Conservation (phyloP, 2,329 filamentous ascomycete genomes). For the Harringtonia aguacate region DNA sequence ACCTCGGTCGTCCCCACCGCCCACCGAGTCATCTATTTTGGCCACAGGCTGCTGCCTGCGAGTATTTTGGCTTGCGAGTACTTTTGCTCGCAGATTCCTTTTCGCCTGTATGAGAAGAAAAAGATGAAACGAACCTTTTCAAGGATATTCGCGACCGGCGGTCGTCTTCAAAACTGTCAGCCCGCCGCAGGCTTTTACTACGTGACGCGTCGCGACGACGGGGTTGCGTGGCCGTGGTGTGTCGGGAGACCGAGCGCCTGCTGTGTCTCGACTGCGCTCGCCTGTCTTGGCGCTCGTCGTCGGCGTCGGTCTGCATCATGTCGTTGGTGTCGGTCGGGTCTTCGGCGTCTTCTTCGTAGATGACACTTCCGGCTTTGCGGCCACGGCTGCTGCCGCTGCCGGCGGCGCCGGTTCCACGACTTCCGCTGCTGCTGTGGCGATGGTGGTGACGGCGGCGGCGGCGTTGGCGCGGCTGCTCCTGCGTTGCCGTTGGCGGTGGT, state of each 20-base stretch:
- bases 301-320: slow-evolving; percentile 4
- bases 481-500: not conserved
- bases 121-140: slow-evolving; percentile 6
- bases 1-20: too few relatives aligned
- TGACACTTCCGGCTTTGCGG: slow-evolving; percentile 3
- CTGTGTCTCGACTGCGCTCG: slow-evolving; percentile 9
- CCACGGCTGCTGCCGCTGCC: slow-evolving; percentile 6
- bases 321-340: slow-evolving; percentile 3
- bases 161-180: slow-evolving; percentile 6
- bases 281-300: slow-evolving; percentile 3
- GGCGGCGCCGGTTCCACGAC: slow-evolving; percentile 5
- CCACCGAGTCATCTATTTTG: too few relatives aligned
- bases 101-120: too few relatives aligned
- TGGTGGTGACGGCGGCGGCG: slow-evolving; percentile 1
- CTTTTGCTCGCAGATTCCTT: too few relatives aligned
- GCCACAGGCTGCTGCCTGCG: too few relatives aligned
- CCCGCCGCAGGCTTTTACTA: slow-evolving; percentile 6
- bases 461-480: slow-evolving; percentile 1
- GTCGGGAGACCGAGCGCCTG: slow-evolving; percentile 15
- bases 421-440: slow-evolving; percentile 4
- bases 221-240: slow-evolving; percentile 12
- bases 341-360: slow-evolving; percentile 10
- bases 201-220: slow-evolving; percentile 5
- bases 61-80: too few relatives aligned
- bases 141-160: slow-evolving; percentile 5